Evolutionary conservation across 176 grass and related monocot species (phyloP).

Genomic region (Miscanthus lutarioriparius): DNA sequence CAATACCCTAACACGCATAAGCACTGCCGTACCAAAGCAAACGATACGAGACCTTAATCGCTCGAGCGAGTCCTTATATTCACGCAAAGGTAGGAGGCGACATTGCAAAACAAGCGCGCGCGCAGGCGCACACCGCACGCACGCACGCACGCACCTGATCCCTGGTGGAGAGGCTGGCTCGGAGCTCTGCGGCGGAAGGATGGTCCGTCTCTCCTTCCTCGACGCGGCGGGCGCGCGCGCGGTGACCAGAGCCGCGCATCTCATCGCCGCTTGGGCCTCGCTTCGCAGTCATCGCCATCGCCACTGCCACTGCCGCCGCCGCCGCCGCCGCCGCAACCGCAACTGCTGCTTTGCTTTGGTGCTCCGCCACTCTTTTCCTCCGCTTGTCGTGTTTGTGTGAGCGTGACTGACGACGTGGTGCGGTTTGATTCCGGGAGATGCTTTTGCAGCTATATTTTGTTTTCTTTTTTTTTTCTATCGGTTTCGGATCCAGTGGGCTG

Average conservation of each 20-base stretch:
- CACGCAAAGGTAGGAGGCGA: constrained; percentile 6
- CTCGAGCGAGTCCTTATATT: background rate
- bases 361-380: background rate
- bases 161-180: constrained; percentile 12
- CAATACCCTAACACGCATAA: constrained; percentile 24
- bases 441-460: too few relatives aligned
- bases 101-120: background rate
- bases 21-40: background rate
- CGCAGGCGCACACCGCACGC: background rate
- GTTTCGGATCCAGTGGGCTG: too few relatives aligned
- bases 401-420: constrained; percentile 1
- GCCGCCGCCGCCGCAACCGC: constrained; percentile 16
- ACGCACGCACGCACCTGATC: constrained; percentile 20
- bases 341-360: constrained; percentile 13
- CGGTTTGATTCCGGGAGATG: background rate
- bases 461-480: too few relatives aligned
- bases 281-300: constrained; percentile 7
- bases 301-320: background rate
- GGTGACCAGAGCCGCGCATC: background rate
- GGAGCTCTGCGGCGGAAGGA: background rate
- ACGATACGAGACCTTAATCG: background rate
- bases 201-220: background rate
- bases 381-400: background rate
- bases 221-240: background rate
- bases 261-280: constrained; percentile 8